Conservation (phyloP, 345 rosid species). For the Mercurialis annua region DNA sequence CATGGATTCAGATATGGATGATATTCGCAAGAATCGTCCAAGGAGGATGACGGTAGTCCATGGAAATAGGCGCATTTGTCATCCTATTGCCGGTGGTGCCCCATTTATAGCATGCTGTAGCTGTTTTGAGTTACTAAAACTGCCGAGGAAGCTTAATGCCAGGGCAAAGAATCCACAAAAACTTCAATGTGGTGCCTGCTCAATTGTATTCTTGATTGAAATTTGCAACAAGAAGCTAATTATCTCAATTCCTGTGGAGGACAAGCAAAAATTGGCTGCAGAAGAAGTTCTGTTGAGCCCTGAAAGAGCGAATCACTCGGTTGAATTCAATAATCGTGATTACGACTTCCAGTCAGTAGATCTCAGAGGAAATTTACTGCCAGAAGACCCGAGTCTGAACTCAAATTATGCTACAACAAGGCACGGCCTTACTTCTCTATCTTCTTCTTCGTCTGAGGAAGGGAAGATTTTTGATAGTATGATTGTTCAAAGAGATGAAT, state of each 20-base stretch:
- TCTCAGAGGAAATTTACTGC: constrained; percentile 7
- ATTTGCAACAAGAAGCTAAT: constrained; percentile 18
- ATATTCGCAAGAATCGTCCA: not conserved
- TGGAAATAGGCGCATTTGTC: constrained; percentile 6
- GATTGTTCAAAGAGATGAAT: constrained; percentile 13
- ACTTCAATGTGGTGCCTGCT: constrained; percentile 32
- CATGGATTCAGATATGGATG: constrained; percentile 29
- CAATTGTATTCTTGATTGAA: constrained; percentile 7
- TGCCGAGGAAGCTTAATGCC: constrained; percentile 13
- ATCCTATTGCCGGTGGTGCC: constrained; percentile 22
- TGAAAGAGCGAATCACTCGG: constrained; percentile 14
- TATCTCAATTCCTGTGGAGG: constrained; percentile 11
- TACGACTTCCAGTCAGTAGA: constrained; percentile 8
- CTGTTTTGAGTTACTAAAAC: constrained; percentile 25
- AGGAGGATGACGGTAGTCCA: not conserved
- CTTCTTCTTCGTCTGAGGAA: constrained; percentile 26
- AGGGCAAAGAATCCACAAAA: constrained; percentile 17
- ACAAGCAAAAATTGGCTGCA: not conserved
- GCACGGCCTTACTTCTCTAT: constrained; percentile 23
- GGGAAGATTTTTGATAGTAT: constrained; percentile 23
- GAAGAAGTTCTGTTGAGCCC: constrained; percentile 8
- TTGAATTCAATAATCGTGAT: constrained; percentile 19
- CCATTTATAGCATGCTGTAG: constrained; percentile 26
- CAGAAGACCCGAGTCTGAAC: constrained; percentile 23
- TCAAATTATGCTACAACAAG: constrained; percentile 14